Evolutionary conservation across 345 rosid species (phyloP).

Genomic region (Melaleuca alternifolia): DNA sequence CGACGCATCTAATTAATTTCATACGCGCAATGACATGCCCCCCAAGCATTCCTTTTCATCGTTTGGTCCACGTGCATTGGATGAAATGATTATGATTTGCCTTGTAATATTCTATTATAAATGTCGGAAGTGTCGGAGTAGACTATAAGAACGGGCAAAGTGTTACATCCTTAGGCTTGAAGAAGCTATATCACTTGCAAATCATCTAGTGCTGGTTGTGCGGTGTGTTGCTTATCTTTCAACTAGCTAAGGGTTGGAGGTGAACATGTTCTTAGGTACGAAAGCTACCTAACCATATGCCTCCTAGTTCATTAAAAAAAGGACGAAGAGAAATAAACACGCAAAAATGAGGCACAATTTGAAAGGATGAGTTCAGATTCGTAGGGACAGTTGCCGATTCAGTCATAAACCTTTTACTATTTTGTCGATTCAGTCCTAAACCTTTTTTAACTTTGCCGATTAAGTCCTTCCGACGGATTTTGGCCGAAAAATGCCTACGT

Average conservation of each 20-base stretch:
- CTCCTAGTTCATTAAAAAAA: background rate
- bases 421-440: background rate
- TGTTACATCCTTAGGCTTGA: background rate
- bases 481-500: no score
- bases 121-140: background rate
- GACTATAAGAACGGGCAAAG: background rate
- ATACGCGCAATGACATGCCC: background rate
- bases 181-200: background rate
- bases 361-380: background rate
- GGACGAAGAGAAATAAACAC: background rate
- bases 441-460: no score
- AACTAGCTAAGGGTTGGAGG: background rate
- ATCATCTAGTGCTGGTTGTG: background rate
- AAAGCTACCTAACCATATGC: background rate
- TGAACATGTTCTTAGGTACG: background rate
- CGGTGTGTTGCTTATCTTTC: background rate
- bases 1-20: background rate
- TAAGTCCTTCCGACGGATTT: no score
- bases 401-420: no score
- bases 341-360: background rate
- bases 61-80: background rate
- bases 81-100: background rate
- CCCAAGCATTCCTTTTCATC: background rate
- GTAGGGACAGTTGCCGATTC: no score
- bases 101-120: background rate